phyloP scores from a whole-genome alignment of 768 basidiomycete species.

The Phanerochaete sordida region DNA sequence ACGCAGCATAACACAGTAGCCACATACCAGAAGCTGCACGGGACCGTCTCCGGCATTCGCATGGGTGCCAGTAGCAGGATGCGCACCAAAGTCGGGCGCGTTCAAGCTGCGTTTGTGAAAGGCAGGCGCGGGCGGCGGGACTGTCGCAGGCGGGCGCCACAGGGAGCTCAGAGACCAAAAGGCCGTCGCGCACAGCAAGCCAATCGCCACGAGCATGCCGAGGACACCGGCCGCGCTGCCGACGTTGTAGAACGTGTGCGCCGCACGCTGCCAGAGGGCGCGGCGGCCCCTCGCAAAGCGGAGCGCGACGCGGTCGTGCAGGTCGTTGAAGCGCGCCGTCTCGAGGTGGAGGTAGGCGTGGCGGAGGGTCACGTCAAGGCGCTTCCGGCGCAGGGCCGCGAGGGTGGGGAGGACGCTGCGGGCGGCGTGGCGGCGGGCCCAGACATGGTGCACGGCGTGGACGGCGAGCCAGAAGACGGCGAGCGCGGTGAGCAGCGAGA shows the following conservation, averaged over 20 bases:
- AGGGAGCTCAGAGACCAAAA: not conserved
- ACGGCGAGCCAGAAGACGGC: constrained; percentile 15
- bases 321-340: constrained; percentile 46
- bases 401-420: constrained; percentile 7
- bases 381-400: not conserved
- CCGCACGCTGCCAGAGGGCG: constrained; percentile 10
- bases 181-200: constrained; percentile 36
- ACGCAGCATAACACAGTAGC: not conserved
- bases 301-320: constrained; percentile 42
- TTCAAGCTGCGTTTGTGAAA: not conserved
- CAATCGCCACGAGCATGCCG: constrained; percentile 45
- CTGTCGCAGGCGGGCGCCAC: not conserved
- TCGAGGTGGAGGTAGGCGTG: constrained; percentile 35
- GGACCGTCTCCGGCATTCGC: not conserved
- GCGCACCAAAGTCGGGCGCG: not conserved
- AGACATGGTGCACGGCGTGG: constrained; percentile 4
- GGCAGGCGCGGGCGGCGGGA: not conserved
- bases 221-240: constrained; percentile 43
- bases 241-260: constrained; percentile 44
- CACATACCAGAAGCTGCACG: constrained; percentile 29
- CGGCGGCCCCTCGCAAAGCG: constrained; percentile 31
- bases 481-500: constrained; percentile 3
- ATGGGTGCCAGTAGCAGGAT: not conserved
- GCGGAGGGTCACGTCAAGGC: constrained; percentile 12
- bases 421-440: not conserved